Conservation (phyloP, 2,329 filamentous ascomycete genomes). For the Coniella lustricola region DNA sequence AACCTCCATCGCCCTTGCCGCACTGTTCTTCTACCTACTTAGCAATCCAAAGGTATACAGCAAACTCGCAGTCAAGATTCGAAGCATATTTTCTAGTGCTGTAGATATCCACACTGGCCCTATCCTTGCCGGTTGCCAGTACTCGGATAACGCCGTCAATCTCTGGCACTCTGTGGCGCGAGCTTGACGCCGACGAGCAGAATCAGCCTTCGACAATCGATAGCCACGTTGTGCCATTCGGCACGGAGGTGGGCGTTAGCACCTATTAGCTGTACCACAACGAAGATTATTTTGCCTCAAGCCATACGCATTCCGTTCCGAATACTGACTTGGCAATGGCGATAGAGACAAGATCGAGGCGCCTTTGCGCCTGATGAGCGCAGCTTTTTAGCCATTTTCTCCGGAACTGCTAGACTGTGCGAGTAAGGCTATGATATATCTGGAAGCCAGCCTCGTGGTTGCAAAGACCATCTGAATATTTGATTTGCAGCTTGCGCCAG, state of each 20-base stretch:
- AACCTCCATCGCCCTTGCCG: neutral
- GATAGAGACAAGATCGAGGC: constrained; percentile 15
- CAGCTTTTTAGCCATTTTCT: neutral
- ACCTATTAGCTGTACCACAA: constrained; percentile 37
- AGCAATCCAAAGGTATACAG: neutral
- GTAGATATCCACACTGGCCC: neutral
- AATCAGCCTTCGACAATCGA: neutral
- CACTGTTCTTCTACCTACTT: neutral
- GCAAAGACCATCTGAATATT: constrained; percentile 4
- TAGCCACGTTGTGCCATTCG: constrained; percentile 2
- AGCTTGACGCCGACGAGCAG: neutral
- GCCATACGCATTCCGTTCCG: constrained; percentile 31
- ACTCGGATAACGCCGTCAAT: constrained; percentile 8
- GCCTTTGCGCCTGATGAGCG: constrained; percentile 15
- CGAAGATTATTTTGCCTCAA: constrained; percentile 33
- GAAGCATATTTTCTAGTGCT: neutral
- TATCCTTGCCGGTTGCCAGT: neutral
- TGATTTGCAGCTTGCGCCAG: constrained; percentile 5
- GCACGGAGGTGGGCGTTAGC: constrained; percentile 29
- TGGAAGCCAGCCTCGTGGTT: neutral
- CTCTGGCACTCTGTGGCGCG: neutral
- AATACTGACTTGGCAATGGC: constrained; percentile 32
- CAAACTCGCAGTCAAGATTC: neutral
- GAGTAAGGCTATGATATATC: constrained; percentile 3
- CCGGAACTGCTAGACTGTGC: neutral